phyloP scores from a whole-genome alignment of 306 rosid species.

The Prinsepia uniflora region DNA sequence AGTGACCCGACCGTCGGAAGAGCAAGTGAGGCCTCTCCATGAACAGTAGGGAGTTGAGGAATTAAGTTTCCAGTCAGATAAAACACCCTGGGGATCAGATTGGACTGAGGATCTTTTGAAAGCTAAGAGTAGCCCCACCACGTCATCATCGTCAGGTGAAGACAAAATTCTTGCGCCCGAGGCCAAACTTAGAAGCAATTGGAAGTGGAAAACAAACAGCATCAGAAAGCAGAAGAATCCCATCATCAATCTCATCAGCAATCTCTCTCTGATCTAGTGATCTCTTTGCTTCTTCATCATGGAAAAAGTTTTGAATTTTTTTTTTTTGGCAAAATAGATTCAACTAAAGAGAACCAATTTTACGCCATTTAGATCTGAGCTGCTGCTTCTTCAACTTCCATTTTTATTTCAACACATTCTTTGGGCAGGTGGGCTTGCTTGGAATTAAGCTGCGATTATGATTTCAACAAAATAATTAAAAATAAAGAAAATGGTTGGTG shows the following conservation, averaged over 20 bases:
- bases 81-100: conserved; percentile 48
- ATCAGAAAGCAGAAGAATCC: conserved; percentile 20
- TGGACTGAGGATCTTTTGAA: conserved; percentile 47
- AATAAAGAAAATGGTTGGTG: conserved; percentile 5
- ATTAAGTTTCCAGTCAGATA: conserved; percentile 39
- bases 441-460: background rate
- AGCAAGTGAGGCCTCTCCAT: conserved; percentile 60
- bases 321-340: background rate
- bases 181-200: conserved; percentile 10
- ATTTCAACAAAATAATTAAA: background rate
- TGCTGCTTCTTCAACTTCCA: background rate
- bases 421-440: background rate
- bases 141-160: conserved; percentile 1
- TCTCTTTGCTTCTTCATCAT: background rate
- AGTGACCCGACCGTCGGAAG: conserved; percentile 29
- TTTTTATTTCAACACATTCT: conserved; percentile 2
- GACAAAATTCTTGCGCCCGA: conserved; percentile 22
- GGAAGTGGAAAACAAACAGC: conserved; percentile 17
- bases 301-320: background rate
- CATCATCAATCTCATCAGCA: conserved; percentile 13
- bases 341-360: background rate
- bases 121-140: conserved; percentile 20
- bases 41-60: conserved; percentile 31
- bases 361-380: conserved; percentile 18
- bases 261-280: conserved; percentile 4